These are phyloP conservation scores for Hylodesmum podocarpum DNA, from an alignment of 306 rosid species.

Conservation along the genomic window DNA sequence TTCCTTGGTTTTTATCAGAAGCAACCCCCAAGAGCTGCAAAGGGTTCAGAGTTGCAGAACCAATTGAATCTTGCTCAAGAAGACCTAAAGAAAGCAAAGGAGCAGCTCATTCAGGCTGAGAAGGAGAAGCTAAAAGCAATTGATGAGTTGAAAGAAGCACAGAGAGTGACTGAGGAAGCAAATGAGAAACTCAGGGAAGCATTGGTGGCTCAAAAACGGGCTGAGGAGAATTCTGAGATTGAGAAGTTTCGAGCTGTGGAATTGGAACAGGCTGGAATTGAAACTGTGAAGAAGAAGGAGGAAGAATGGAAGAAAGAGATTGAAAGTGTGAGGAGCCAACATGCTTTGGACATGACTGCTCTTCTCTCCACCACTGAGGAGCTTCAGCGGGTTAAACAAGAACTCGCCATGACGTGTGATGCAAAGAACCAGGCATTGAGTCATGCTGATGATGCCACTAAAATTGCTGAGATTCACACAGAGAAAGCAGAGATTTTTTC, in stretches of 20 bases:
- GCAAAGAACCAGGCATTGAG: slow-evolving; percentile 86
- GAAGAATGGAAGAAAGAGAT: slow-evolving; percentile 82
- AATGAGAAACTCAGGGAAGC: slow-evolving; percentile 84
- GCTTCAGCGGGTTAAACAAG: slow-evolving; percentile 81
- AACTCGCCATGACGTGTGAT: slow-evolving; percentile 69
- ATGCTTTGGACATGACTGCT: slow-evolving; percentile 73
- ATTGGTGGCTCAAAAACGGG: slow-evolving; percentile 74
- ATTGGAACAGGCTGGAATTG: slow-evolving; percentile 89
- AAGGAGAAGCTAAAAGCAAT: slow-evolving; percentile 70
- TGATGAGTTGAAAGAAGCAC: slow-evolving; percentile 80
- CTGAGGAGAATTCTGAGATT: slow-evolving; percentile 84
- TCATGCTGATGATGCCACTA: slow-evolving; percentile 88
- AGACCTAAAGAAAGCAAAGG: slow-evolving; percentile 89
- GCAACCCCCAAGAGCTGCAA: slow-evolving; percentile 51
- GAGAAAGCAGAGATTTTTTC: slow-evolving; percentile 76
- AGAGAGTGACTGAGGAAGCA: slow-evolving; percentile 71
- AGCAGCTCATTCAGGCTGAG: slow-evolving; percentile 66
- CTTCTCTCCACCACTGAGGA: slow-evolving; percentile 82
- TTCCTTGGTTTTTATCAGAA: slow-evolving; percentile 51
- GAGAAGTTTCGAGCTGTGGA: slow-evolving; percentile 94
- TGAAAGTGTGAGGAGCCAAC: slow-evolving; percentile 74
- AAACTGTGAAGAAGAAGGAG: slow-evolving; percentile 79
- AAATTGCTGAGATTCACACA: slow-evolving; percentile 82
- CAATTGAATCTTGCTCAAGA: slow-evolving; percentile 70
- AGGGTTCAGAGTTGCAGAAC: slow-evolving; percentile 70